phyloP scores from a whole-genome alignment of 2,329 filamentous ascomycete genomes.

The Hymenotorrendiella dingleyae region DNA sequence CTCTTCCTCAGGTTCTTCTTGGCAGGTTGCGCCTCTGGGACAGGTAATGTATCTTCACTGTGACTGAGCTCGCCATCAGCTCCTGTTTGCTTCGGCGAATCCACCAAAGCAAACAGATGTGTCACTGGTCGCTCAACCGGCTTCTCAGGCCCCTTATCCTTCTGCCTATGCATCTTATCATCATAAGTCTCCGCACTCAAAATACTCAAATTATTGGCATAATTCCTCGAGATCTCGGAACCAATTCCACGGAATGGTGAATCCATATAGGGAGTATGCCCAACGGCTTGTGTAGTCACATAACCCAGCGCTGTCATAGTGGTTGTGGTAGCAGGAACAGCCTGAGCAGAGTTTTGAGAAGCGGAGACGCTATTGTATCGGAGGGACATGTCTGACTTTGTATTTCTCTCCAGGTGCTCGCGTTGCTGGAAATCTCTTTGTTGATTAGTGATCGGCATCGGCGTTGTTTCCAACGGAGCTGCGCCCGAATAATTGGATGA shows the following conservation, averaged over 20 bases:
- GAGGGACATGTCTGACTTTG: too few species aligned
- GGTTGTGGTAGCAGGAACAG: conserved; percentile 5
- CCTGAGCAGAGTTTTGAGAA: background rate
- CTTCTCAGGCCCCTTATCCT: conserved; percentile 5
- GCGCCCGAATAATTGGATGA: background rate
- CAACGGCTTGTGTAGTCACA: conserved; percentile 3
- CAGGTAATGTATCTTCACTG: background rate
- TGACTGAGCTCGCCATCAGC: conserved; percentile 4
- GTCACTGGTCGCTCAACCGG: conserved; percentile 13
- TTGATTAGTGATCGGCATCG: conserved; percentile 10
- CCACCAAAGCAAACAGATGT: conserved; percentile 22
- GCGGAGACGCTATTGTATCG: too few species aligned
- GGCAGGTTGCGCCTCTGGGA: conserved; percentile 19
- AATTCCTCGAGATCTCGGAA: conserved; percentile 11
- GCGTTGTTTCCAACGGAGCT: background rate
- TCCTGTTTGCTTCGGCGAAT: conserved; percentile 9
- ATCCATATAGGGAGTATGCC: conserved; percentile 16
- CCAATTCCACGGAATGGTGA: conserved; percentile 12
- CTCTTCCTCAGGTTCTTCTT: conserved; percentile 31
- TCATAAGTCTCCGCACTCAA: conserved; percentile 43
- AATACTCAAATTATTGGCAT: conserved; percentile 29
- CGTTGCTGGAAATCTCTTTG: background rate
- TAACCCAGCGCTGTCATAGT: conserved; percentile 23
- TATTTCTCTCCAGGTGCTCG: too few species aligned
- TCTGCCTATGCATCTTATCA: conserved; percentile 28